Conservation (phyloP, 1,139 yeast genomes). For the Debaryomyces subglobosus region DNA sequence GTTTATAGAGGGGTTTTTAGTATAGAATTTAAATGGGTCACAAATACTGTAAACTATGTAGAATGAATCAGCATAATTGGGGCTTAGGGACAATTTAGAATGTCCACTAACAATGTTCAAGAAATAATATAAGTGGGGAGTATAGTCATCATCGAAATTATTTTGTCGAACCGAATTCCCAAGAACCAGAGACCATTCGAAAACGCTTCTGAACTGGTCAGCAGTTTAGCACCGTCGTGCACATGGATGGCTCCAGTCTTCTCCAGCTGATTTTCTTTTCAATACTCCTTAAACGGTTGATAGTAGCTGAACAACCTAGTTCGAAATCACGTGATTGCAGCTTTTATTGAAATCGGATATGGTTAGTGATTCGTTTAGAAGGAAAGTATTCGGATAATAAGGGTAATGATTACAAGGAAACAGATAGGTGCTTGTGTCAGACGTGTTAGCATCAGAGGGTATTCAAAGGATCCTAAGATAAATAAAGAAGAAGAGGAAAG, state of each 20-base stretch:
- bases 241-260: background rate
- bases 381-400: background rate
- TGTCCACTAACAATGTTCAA: background rate
- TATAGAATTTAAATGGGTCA: conserved; percentile 1
- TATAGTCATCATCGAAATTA: background rate
- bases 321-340: background rate
- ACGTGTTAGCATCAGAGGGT: background rate
- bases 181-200: background rate
- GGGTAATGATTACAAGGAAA: conserved; percentile 1
- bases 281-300: too few relatives aligned
- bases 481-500: background rate
- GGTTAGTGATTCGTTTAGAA: background rate
- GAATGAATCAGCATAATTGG: background rate
- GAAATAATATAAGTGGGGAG: background rate
- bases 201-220: background rate
- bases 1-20: conserved; percentile 4
- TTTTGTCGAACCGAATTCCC: background rate
- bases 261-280: too few relatives aligned
- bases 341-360: background rate
- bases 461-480: background rate
- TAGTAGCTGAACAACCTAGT: too few relatives aligned
- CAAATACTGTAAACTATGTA: background rate
- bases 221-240: background rate
- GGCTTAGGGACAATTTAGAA: background rate
- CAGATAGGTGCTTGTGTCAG: background rate